Percentiles rank a stretch among this genome's conserved stretches.
These are phyloP conservation scores for Cystobasidium sp. DNA, from an alignment of 1,284 basidiomycete species.

Conservation along the genomic window DNA sequence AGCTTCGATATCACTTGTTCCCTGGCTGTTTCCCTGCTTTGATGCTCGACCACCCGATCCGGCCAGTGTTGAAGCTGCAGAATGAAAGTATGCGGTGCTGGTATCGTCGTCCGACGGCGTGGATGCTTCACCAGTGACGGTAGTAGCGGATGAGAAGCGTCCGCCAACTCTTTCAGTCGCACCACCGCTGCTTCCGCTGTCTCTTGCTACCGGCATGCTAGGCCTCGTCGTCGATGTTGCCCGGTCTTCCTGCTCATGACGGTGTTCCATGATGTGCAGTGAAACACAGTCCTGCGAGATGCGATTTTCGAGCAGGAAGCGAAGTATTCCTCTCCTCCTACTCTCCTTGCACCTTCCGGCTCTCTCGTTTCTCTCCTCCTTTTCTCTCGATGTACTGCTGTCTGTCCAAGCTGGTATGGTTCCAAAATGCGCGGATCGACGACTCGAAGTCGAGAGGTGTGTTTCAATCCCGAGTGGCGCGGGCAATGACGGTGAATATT, in stretches of 20 bases:
- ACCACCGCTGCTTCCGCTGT: conserved; percentile 20
- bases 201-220: conserved; percentile 4
- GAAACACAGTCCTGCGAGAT: neutral
- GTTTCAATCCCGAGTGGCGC: too few relatives aligned
- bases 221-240: neutral
- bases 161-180: neutral
- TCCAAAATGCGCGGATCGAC: too few relatives aligned
- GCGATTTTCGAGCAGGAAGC: neutral
- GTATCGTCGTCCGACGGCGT: conserved; percentile 1
- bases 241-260: neutral
- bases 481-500: too few relatives aligned
- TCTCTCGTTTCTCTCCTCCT: too few relatives aligned
- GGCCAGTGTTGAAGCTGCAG: conserved; percentile 16
- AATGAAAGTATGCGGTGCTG: conserved; percentile 22
- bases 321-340: neutral
- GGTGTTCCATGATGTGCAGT: neutral
- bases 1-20: neutral
- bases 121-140: neutral
- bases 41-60: conserved; percentile 6
- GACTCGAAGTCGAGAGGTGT: too few relatives aligned
- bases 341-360: too few relatives aligned
- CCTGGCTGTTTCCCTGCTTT: conserved; percentile 5
- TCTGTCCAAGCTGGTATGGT: too few relatives aligned
- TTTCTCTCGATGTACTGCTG: too few relatives aligned
- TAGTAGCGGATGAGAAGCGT: neutral